phyloP scores from a whole-genome alignment of 2,329 filamentous ascomycete genomes.

The Metarhizium robertsii region DNA sequence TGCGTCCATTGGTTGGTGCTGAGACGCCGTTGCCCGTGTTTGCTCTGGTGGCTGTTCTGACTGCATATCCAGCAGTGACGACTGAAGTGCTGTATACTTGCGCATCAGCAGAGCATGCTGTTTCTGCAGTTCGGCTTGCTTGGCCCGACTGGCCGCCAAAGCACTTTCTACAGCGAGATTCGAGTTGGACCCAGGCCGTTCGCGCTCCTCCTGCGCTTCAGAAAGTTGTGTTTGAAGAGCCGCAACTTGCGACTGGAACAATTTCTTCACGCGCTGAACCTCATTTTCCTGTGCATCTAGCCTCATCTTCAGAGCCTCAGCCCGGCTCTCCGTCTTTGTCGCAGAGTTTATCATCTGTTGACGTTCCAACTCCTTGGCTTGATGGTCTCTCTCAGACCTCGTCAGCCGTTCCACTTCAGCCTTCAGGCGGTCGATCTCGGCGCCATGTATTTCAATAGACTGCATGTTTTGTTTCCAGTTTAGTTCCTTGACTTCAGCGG shows the following conservation, averaged over 20 bases:
- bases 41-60: slow-evolving; percentile 14
- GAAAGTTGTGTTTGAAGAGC: slow-evolving; percentile 36
- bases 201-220: slow-evolving; percentile 23
- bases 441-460: slow-evolving; percentile 50
- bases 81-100: slow-evolving; percentile 44
- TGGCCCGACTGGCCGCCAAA: slow-evolving; percentile 41
- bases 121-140: slow-evolving; percentile 44
- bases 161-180: slow-evolving; percentile 33
- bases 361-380: slow-evolving; percentile 53
- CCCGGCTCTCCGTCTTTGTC: slow-evolving; percentile 47
- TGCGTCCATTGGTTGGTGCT: slow-evolving; percentile 13
- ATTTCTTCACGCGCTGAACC: slow-evolving; percentile 28
- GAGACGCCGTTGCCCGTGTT: background rate
- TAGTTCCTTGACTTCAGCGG: slow-evolving; percentile 60
- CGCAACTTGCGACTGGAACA: slow-evolving; percentile 40
- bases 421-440: slow-evolving; percentile 51
- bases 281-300: slow-evolving; percentile 43
- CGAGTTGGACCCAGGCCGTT: slow-evolving; percentile 16
- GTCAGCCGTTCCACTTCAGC: slow-evolving; percentile 50
- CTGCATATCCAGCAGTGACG: slow-evolving; percentile 37
- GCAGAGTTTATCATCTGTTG: slow-evolving; percentile 48
- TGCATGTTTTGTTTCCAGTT: slow-evolving; percentile 54
- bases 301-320: slow-evolving; percentile 49
- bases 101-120: slow-evolving; percentile 39
- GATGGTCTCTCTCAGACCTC: slow-evolving; percentile 51